Evolutionary conservation across 73 alveolate genomes (phyloP), one percentile per base, ranked within the genome.

Genomic region (Paramecium biaurelia): DNA sequence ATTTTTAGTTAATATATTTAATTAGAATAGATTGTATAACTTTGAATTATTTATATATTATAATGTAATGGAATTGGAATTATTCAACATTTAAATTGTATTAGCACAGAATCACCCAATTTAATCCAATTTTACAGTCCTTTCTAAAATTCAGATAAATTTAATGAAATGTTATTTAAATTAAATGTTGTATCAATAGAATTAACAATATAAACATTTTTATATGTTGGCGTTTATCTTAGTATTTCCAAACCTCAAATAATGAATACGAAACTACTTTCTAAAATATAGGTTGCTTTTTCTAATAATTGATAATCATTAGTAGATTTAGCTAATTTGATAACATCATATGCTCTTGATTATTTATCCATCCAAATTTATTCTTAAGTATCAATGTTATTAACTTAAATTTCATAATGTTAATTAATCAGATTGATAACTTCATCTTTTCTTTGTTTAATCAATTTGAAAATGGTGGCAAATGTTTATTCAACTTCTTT

Each of bases 401-500:
- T 59, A 12, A 89, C 70, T 45, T 89, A 26, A 9, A 57, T 70
- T 45, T 70, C 70, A 72, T 70, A 89, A 63, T 89, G 94, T n/a
- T 89, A 28, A 26, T 70, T 72, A 26, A 89, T 76, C 11, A 43
- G 53, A 70, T 70, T 70, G 30, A 89, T 42, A 70, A 89, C 92
- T n/a, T 89, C 94, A 70, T 89, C 94, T 49, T 89, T 89, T 70
- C 94, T 89, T 70, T 70, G 56, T 20, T 89, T 89, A 18, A 89
- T 70, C 18, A 70, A 76, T 58, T 89, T 89, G 26, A 89, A 70
- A 26, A 89, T 82, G 23, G 49, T 47, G n/a, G 92, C 70, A 35
- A 89, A 89, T 14, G 90, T 89, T 38, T 70, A 26, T 89, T 89
- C 94, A 28, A 89, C 92, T 26, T 89, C 94, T 70, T 89, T 89